Evolutionary conservation across 2,329 filamentous ascomycete genomes (phyloP).

Genomic region (Colletotrichum sp.): DNA sequence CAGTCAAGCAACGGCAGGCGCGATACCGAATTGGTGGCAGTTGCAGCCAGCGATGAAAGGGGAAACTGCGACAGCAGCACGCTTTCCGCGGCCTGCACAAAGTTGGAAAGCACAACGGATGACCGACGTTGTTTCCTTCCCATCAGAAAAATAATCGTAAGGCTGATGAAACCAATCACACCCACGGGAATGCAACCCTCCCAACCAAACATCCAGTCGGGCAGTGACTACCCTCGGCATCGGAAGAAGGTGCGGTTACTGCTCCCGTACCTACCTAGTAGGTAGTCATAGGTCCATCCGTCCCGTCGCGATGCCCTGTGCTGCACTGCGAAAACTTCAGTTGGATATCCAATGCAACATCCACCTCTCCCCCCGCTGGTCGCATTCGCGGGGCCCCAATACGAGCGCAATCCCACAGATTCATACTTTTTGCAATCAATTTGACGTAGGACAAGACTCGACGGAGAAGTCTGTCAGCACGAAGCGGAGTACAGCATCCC

Average conservation of each 20-base stretch:
- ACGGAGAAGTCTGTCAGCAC: background rate
- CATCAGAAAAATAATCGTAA: background rate
- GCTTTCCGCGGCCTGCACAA: background rate
- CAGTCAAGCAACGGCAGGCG: background rate
- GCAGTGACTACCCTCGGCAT: background rate
- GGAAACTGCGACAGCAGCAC: background rate
- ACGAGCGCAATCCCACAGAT: background rate
- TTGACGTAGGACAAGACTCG: constrained; percentile 6
- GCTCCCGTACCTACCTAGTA: background rate
- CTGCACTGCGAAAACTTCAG: background rate
- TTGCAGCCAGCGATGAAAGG: background rate
- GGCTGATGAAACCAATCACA: constrained; percentile 8
- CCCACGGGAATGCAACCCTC: constrained; percentile 1
- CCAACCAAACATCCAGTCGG: background rate
- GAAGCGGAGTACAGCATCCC: background rate
- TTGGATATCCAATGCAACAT: background rate
- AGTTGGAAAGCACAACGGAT: background rate
- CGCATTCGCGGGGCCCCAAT: background rate
- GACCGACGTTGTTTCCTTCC: background rate
- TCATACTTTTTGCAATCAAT: background rate
- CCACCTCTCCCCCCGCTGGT: background rate
- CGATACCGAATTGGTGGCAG: background rate
- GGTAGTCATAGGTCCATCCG: too few relatives aligned
- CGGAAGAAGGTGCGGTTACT: background rate
- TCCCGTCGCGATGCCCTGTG: background rate